Evolutionary conservation across 2,329 filamentous ascomycete species (phyloP).

Genomic region (Chrysosporium keratinophilum): DNA sequence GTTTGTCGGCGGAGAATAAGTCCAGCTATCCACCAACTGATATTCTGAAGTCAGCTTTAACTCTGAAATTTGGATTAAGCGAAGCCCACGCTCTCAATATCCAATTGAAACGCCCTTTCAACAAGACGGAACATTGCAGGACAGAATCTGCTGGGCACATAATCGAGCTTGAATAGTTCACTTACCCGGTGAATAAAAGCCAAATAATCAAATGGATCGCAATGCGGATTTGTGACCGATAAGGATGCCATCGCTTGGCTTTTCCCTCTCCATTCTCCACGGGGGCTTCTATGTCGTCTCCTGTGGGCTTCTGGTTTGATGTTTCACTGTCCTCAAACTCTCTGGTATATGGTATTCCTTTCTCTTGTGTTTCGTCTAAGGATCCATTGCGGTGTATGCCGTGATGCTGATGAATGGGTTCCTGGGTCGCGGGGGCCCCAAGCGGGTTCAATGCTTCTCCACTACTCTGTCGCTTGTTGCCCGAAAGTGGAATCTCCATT

Average conservation of each 20-base stretch:
- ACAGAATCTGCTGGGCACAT: not conserved
- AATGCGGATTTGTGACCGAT: slow-evolving; percentile 23
- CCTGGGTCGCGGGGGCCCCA: not conserved
- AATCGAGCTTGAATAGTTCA: slow-evolving; percentile 14
- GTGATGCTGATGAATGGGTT: slow-evolving; percentile 13
- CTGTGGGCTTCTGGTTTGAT: not conserved
- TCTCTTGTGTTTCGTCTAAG: slow-evolving; percentile 2
- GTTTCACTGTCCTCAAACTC: not conserved
- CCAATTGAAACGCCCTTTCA: not conserved
- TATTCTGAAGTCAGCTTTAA: not conserved
- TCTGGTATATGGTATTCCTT: slow-evolving; percentile 3
- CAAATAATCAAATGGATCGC: slow-evolving; percentile 41
- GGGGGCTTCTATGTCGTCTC: not conserved
- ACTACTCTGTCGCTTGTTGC: not conserved
- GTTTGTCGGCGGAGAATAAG: slow-evolving; percentile 62
- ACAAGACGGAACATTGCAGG: no score
- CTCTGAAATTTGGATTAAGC: not conserved
- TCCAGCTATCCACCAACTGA: slow-evolving; percentile 65
- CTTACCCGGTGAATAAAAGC: slow-evolving; percentile 46
- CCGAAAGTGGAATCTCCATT: not conserved
- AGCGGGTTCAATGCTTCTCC: not conserved
- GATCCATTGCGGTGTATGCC: slow-evolving; percentile 5
- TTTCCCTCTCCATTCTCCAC: not conserved
- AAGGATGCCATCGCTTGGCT: slow-evolving; percentile 1
- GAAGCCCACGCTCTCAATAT: not conserved